Evolutionary conservation across 1,284 basidiomycete genomes (phyloP).

Genomic region (Athelia psychrophila): DNA sequence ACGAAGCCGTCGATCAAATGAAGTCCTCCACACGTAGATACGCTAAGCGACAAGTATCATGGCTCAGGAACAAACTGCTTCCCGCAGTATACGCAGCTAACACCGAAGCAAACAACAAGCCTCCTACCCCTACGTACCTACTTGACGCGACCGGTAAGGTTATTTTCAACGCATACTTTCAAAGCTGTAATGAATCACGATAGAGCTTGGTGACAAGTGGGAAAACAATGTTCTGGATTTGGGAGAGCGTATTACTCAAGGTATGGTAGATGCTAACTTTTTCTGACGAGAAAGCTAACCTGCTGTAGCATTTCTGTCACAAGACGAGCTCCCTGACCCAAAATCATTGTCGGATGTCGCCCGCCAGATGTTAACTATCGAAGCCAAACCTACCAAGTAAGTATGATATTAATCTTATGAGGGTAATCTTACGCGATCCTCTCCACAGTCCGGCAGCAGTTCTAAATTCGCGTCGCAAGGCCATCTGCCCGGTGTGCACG

Average conservation of each 20-base stretch:
- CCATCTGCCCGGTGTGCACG: slow-evolving; percentile 73
- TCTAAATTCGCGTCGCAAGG: slow-evolving; percentile 55
- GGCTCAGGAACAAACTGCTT: slow-evolving; percentile 90
- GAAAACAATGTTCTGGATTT: slow-evolving; percentile 45
- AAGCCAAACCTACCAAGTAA: slow-evolving; percentile 43
- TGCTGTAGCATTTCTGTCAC: slow-evolving; percentile 58
- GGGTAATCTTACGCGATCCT: slow-evolving; percentile 1
- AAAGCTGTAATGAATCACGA: slow-evolving; percentile 15
- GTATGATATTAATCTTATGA: slow-evolving; percentile 5
- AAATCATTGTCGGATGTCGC: slow-evolving; percentile 54
- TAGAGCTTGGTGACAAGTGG: slow-evolving; percentile 64
- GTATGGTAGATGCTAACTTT: slow-evolving; percentile 26
- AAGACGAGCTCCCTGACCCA: slow-evolving; percentile 56
- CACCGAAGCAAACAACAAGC: slow-evolving; percentile 30
- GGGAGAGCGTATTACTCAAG: slow-evolving; percentile 48
- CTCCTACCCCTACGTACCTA: slow-evolving; percentile 46
- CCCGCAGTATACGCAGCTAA: slow-evolving; percentile 66
- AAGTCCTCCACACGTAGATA: slow-evolving; percentile 90
- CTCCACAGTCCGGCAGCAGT: slow-evolving; percentile 53
- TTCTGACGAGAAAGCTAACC: slow-evolving; percentile 4
- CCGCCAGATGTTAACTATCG: slow-evolving; percentile 43
- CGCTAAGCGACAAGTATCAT: slow-evolving; percentile 88
- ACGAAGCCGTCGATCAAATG: slow-evolving; percentile 71
- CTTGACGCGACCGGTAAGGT: slow-evolving; percentile 75
- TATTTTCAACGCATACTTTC: background rate